Conservation (phyloP, 1,284 basidiomycete genomes). For the Apiotrichum sp. region DNA sequence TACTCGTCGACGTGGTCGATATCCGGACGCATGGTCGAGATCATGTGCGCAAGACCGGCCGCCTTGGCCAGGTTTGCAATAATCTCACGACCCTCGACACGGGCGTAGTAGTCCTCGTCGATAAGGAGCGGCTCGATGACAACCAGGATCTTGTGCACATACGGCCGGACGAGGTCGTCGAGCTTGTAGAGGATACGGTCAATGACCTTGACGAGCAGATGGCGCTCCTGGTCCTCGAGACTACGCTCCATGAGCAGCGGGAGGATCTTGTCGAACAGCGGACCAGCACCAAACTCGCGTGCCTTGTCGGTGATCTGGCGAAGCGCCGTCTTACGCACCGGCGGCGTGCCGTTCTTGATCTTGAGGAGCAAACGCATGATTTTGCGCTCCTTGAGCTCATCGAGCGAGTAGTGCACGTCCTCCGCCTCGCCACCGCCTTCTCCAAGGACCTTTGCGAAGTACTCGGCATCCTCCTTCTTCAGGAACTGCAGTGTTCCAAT, state of each 20-base stretch:
- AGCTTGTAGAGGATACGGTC: slow-evolving; percentile 98
- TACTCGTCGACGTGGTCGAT: slow-evolving; percentile 99
- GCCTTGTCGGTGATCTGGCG: slow-evolving; percentile 99
- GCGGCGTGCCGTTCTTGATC: slow-evolving; percentile 99
- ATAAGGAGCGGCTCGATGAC: slow-evolving; percentile 99
- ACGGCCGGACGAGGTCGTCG: slow-evolving; percentile 96
- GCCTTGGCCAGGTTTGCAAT: slow-evolving; percentile 99
- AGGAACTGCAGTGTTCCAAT: slow-evolving; percentile 97
- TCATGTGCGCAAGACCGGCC: slow-evolving; percentile 98
- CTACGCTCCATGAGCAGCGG: slow-evolving; percentile 98
- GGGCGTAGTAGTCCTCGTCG: slow-evolving; percentile 99
- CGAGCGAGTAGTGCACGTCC: slow-evolving; percentile 72
- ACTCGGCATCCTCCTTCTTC: slow-evolving; percentile 96
- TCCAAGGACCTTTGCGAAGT: slow-evolving; percentile 93
- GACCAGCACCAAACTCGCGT: slow-evolving; percentile 94
- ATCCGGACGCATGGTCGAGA: slow-evolving; percentile 99
- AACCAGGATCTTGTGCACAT: slow-evolving; percentile 97
- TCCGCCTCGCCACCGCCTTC: slow-evolving; percentile 80
- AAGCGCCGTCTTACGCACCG: slow-evolving; percentile 94
- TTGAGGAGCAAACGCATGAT: slow-evolving; percentile 99
- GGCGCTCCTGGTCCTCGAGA: slow-evolving; percentile 97
- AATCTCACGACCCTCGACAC: slow-evolving; percentile 98
- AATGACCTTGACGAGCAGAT: slow-evolving; percentile 98
- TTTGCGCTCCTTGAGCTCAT: slow-evolving; percentile 98
- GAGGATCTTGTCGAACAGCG: slow-evolving; percentile 98